Percentiles rank a stretch among this genome's conserved stretches.
Conservation (phyloP, 805 yeast species). For the Myxozyma neglecta region DNA sequence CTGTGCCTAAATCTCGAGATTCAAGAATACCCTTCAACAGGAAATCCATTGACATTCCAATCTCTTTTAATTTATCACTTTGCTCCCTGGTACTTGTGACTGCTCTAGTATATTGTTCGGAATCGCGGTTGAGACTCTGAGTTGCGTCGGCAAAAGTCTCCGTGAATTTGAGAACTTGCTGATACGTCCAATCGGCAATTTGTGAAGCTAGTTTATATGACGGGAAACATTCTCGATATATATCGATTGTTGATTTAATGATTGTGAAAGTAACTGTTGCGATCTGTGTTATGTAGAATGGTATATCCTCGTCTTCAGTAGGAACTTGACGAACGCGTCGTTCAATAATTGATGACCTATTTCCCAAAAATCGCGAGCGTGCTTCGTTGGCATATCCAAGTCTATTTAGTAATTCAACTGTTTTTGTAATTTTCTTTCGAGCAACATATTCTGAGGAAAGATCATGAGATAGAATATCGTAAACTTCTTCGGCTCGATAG, state of each 20-base stretch:
- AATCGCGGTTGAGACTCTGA: constrained; percentile 42
- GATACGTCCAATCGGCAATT: constrained; percentile 75
- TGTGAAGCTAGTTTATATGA: constrained; percentile 50
- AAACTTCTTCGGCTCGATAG: constrained; percentile 34
- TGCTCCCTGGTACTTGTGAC: constrained; percentile 25
- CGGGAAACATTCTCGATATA: constrained; percentile 56
- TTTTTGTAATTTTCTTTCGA: constrained; percentile 35
- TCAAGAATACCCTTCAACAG: constrained; percentile 22
- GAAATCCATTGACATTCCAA: constrained; percentile 33
- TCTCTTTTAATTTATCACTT: constrained; percentile 23
- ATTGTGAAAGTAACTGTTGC: constrained; percentile 63
- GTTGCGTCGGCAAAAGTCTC: constrained; percentile 64
- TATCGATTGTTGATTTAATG: constrained; percentile 56
- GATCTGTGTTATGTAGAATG: constrained; percentile 57
- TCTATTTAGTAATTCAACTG: constrained; percentile 41
- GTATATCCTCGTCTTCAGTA: constrained; percentile 50
- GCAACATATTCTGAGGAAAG: constrained; percentile 40
- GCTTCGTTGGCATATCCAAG: constrained; percentile 53
- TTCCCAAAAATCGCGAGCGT: constrained; percentile 49
- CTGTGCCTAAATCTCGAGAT: not conserved
- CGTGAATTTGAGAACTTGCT: constrained; percentile 61
- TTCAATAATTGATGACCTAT: constrained; percentile 50
- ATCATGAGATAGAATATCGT: constrained; percentile 42
- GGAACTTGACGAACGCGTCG: constrained; percentile 52
- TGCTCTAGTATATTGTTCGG: constrained; percentile 11